Evolutionary conservation across 2,329 filamentous ascomycete genomes (phyloP), one percentile per base, ranked within the genome.

Genomic region (Fusarium subtropicale): DNA sequence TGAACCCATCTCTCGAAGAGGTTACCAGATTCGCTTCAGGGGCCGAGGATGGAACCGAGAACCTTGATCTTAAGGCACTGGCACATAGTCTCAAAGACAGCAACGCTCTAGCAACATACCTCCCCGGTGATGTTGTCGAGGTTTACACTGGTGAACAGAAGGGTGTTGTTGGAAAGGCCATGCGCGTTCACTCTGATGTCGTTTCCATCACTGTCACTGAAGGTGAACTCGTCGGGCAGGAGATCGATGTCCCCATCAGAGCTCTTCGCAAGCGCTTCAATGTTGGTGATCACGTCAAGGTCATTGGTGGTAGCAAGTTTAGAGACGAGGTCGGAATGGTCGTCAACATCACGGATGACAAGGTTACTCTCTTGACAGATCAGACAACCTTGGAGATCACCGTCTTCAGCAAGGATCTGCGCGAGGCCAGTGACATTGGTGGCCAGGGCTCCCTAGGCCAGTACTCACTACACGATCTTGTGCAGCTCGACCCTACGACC

Each of bases 271-370:
- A 99, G 81, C 88, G 93, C 31, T 99, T 99, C 86, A 90, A 88
- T 70, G 87, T 94, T 66, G 96, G 96, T 84, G 96, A 99, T 76
- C 96, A 99, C 77, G 96, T 99, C 83, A 98, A 98, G 83, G 96
- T 99, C 72, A 97, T 97, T 77, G 95, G 96, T 57, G 95, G 94
- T 39, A 97, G 94, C 82, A 92, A 93, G 74, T 98, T 94, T 79
- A 90, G 92, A 57, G 96, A 97, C 74, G 96, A 99, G 81, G 92
- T 98, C 45, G 96, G 96, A 80, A 97, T 97, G 88, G 94, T 99
- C 53, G 94, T 98, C 70, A 93, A 93, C 78, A 96, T 97, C 71
- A 91, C 89, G 50, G 93, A 97, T 64, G 96, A 99, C 78, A 90
- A 92, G 39, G 94, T 99, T 60, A 98, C 96, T 2, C 84, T 99